Percentiles rank a stretch among this genome's conserved stretches.
phyloP scores from a whole-genome alignment of 768 basidiomycete genomes.

The Mycena rosella region DNA sequence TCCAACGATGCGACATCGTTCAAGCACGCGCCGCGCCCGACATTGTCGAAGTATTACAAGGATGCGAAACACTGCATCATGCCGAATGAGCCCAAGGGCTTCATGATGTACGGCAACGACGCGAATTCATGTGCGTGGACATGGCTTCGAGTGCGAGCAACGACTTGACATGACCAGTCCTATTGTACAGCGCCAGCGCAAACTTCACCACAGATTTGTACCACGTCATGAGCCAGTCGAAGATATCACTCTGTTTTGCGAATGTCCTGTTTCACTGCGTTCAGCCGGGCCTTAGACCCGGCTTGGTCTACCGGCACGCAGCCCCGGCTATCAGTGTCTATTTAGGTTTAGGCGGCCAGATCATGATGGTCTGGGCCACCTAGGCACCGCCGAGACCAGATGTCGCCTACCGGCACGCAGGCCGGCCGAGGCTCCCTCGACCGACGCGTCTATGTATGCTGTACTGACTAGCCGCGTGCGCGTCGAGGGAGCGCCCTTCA shows the following conservation, averaged over 20 bases:
- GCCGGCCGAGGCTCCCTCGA: too few relatives aligned
- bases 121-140: slow-evolving; percentile 26
- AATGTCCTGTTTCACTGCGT: slow-evolving; percentile 36
- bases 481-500: too few relatives aligned
- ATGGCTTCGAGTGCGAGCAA: not conserved
- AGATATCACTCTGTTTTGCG: slow-evolving; percentile 33
- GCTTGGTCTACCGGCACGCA: too few relatives aligned
- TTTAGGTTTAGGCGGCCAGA: too few relatives aligned
- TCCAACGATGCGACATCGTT: slow-evolving; percentile 16
- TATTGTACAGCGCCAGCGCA: slow-evolving; percentile 32
- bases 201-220: slow-evolving; percentile 37
- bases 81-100: slow-evolving; percentile 21
- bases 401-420: too few relatives aligned
- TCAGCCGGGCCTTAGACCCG: too few relatives aligned
- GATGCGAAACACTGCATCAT: slow-evolving; percentile 27
- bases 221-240: slow-evolving; percentile 33
- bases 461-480: too few relatives aligned
- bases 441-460: too few relatives aligned
- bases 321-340: too few relatives aligned
- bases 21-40: slow-evolving; percentile 22
- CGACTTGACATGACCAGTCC: slow-evolving; percentile 16
- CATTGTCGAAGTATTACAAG: slow-evolving; percentile 28
- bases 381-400: too few relatives aligned
- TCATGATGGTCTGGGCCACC: too few relatives aligned
- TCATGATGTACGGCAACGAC: slow-evolving; percentile 24